phyloP scores from a whole-genome alignment of 1,139 yeast species.

The Hyphopichia pseudoburtonii region DNA sequence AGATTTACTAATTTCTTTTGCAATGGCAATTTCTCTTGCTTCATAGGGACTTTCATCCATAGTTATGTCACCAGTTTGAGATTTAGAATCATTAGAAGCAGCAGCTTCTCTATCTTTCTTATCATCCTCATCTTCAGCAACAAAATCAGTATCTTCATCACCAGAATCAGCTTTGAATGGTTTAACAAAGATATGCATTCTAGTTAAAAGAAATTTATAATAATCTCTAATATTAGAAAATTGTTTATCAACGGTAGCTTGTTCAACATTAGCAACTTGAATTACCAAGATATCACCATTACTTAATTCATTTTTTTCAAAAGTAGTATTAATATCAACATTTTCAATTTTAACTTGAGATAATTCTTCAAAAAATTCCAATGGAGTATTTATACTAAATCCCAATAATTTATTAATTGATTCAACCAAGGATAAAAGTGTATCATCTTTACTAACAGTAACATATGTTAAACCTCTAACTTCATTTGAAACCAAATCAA shows the following conservation, averaged over 20 bases:
- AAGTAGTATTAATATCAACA: constrained; percentile 43
- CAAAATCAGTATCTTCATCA: constrained; percentile 52
- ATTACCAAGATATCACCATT: constrained; percentile 80
- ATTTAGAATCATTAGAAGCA: constrained; percentile 9
- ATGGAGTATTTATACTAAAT: constrained; percentile 35
- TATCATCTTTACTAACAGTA: constrained; percentile 51
- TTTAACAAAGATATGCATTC: constrained; percentile 59
- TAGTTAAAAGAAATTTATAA: constrained; percentile 64
- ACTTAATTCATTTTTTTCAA: constrained; percentile 64
- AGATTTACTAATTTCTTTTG: constrained; percentile 20
- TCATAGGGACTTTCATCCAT: constrained; percentile 11
- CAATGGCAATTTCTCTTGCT: constrained; percentile 15
- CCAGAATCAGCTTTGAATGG: constrained; percentile 46
- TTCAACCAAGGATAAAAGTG: constrained; percentile 45
- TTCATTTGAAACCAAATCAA: constrained; percentile 56
- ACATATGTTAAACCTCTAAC: constrained; percentile 65
- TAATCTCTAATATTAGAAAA: constrained; percentile 45
- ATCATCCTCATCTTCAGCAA: constrained; percentile 21
- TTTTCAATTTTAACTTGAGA: constrained; percentile 61
- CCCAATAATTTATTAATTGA: constrained; percentile 46
- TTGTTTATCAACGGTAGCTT: constrained; percentile 17
- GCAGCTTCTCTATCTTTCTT: constrained; percentile 15
- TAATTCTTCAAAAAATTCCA: constrained; percentile 68
- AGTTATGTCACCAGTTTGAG: constrained; percentile 6
- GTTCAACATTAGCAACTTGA: constrained; percentile 32